phyloP scores from a whole-genome alignment of 1,284 basidiomycete genomes.

The Laetiporus sulphureus region DNA sequence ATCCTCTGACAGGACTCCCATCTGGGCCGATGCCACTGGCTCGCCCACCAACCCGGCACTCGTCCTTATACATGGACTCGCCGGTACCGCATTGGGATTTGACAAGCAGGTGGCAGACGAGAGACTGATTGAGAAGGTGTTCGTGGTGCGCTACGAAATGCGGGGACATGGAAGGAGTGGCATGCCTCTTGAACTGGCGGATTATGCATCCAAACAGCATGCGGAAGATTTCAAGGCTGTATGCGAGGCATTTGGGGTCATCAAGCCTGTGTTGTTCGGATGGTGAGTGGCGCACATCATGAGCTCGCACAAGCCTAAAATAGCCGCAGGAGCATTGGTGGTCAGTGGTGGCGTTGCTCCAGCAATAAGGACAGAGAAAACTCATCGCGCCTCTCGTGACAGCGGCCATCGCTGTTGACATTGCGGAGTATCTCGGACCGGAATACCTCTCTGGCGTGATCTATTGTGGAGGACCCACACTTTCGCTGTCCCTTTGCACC shows the following conservation, averaged over 20 bases:
- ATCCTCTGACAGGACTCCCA: conserved; percentile 23
- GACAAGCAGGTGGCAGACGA: conserved; percentile 31
- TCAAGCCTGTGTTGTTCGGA: conserved; percentile 29
- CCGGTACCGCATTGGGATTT: conserved; percentile 29
- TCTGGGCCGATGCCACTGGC: conserved; percentile 33
- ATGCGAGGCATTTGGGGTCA: conserved; percentile 26
- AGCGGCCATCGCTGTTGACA: conserved; percentile 26
- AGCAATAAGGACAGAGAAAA: no score
- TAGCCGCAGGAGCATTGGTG: conserved; percentile 30
- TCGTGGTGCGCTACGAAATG: conserved; percentile 31
- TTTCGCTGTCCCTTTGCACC: conserved; percentile 16
- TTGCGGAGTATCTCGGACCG: conserved; percentile 28
- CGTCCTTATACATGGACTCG: conserved; percentile 37
- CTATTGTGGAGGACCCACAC: conserved; percentile 24
- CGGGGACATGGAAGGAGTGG: conserved; percentile 27
- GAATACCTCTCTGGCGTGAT: conserved; percentile 31
- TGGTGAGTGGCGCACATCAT: conserved; percentile 24
- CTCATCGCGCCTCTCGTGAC: not conserved
- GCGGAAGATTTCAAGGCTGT: conserved; percentile 32
- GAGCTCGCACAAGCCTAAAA: not conserved
- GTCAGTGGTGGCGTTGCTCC: conserved; percentile 15
- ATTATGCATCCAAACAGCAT: conserved; percentile 23
- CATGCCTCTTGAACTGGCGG: conserved; percentile 18
- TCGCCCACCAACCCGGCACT: conserved; percentile 31
- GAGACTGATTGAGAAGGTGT: conserved; percentile 23